Evolutionary conservation across 305 asterid genomes (phyloP), one percentile per base, ranked within the genome.

Genomic region (Fraxinus platypoda): DNA sequence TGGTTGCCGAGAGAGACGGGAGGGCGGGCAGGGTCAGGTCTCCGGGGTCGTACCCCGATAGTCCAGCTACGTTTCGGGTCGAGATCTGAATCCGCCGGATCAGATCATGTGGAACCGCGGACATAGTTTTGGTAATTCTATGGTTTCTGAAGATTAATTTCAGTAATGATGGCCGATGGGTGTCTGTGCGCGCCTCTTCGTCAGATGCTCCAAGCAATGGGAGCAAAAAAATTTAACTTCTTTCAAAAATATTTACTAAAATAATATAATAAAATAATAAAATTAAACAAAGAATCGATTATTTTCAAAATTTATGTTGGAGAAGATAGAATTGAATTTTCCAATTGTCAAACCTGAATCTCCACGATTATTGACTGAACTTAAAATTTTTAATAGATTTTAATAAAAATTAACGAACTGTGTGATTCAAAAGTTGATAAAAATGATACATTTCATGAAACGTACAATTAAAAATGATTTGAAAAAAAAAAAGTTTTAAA

Each of bases 21-120:
- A 91, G 79, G 1, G 87, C 82, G 33, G 99, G 94, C 74, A 92
- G 89, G 78, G 80, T 59, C 78, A 90, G 88, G 84, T 88, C 89
- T 57, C 83, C 70, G 17, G 93, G 95, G 87, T 88, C 88, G 88
- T 89, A 94, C 62, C 87, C 80, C 85, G 93, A 83, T 76, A 93
- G 78, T 23, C 94, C 93, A 81, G 95, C 90, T 57, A 88, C 93
- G 31, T 85, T 84, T 83, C 98, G 94, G 82, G 94, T 87, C n/a
- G 80, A 85, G 93, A 86, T 87, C 91, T 92, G 91, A 89, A 90
- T 88, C 84, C 89, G 88, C 57, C 86, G 91, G 84, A 94, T 94
- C 88, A 93, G 88, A 82, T 93, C 91, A 64, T 33, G 82, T 25
- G 94, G 91, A 76, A 89, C 73, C 83, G 83, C 88, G 77, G 93